Evolutionary conservation across 495 filamentous ascomycete genomes (phyloP).

Genomic region (Tuber indicum): DNA sequence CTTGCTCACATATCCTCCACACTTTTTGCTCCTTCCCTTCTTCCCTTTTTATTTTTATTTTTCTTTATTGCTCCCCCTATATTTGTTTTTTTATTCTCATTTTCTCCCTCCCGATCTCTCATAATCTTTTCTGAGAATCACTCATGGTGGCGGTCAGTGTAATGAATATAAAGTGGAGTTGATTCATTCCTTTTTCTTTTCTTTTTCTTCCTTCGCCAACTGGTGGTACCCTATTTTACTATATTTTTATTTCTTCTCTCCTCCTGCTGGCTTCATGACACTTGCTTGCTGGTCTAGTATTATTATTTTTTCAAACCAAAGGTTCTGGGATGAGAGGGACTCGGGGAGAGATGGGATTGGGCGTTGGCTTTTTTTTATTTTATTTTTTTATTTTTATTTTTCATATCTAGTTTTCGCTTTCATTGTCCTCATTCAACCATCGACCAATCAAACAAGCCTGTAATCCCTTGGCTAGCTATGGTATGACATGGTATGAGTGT

Average conservation of each 20-base stretch:
- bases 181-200: background rate
- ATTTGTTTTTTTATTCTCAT: background rate
- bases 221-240: background rate
- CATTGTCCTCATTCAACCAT: background rate
- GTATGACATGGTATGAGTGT: background rate
- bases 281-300: background rate
- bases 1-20: background rate
- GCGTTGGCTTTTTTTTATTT: background rate
- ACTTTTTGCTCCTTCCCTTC: background rate
- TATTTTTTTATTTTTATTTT: background rate
- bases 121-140: background rate
- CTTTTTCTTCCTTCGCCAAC: background rate
- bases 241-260: background rate
- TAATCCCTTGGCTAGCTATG: background rate
- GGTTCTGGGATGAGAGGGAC: background rate
- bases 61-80: background rate
- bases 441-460: background rate
- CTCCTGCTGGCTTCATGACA: background rate
- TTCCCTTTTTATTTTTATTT: background rate
- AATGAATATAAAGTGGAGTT: constrained; percentile 5
- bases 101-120: background rate
- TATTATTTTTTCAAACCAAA: background rate
- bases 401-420: background rate
- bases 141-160: background rate
- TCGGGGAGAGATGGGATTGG: background rate